Evolutionary conservation across 306 rosid species (phyloP), one percentile per base, ranked within the genome.

Genomic region (Lablab purpureus): DNA sequence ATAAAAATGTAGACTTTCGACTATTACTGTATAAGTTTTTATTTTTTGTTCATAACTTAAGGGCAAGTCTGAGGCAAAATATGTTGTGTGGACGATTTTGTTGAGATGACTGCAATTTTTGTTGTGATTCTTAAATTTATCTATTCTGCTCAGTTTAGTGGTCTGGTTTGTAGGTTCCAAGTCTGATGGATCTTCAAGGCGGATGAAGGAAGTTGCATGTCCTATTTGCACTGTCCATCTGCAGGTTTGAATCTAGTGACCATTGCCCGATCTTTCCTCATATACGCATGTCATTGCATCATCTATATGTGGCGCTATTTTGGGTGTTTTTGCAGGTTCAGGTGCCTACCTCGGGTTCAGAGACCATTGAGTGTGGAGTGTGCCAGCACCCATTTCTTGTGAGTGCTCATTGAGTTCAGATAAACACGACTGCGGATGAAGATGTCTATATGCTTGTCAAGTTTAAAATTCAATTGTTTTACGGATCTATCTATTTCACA

Each of bases 371-470:
- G 67, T 96, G 98, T 67, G 99, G 99, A 72, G 99, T 93, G 80
- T 96, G 99, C 89, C 98, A 96, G 85, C 90, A 91, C 80, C 97
- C 99, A 36, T 96, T 96, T 86, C 98, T 96, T 75, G 98, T 96
- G 71, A 89, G 94, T 86, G 89, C 96, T 74, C 93, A 91, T 78
- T 96, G 93, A 96, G 85, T 41, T 70, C 65, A 9, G 68, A 70
- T 65, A 25, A 9, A 46, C 84, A 32, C 14, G 30, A 47, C 69
- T 63, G 36, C 66, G 64, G 72, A 41, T 45, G 76, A 71, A 77
- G 83, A 17, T 36, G 87, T 71, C 71, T 52, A 73, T 47, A 27
- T 37, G 66, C 76, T 51, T 74, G 30, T 7, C 23, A 78, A 68
- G 62, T 73, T 58, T 64, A 41, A 73, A 49, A 40, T 32, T 77